These are phyloP conservation scores for Rhodosporidiobolus sp. DNA, from an alignment of 768 basidiomycete genomes.

Conservation along the genomic window DNA sequence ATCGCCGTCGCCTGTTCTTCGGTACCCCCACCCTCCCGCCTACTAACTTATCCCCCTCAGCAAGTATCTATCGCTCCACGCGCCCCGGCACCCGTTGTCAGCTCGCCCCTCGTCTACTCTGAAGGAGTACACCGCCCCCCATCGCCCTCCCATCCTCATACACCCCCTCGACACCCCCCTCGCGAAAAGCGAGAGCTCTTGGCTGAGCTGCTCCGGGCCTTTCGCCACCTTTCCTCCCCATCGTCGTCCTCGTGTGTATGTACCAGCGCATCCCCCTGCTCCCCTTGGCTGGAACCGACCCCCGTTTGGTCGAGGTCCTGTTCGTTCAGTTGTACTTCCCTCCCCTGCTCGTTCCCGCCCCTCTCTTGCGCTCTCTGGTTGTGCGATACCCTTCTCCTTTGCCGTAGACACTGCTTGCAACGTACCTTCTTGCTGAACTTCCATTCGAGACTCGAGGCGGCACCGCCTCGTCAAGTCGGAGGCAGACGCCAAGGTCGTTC, in stretches of 20 bases:
- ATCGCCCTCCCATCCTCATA: no score
- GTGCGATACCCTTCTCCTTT: not conserved
- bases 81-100: not conserved
- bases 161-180: not conserved
- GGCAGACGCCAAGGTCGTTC: not conserved
- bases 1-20: not conserved
- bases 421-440: not conserved
- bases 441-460: no score
- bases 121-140: not conserved
- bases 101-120: constrained; percentile 4
- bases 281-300: not conserved
- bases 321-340: constrained; percentile 10
- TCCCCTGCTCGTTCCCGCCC: not conserved
- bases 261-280: not conserved
- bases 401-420: not conserved
- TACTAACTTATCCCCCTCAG: constrained; percentile 15
- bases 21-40: not conserved
- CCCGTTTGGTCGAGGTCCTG: constrained; percentile 1
- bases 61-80: not conserved
- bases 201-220: constrained; percentile 6
- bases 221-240: not conserved
- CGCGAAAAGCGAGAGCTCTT: constrained; percentile 12
- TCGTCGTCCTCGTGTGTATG: not conserved
- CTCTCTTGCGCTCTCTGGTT: not conserved
- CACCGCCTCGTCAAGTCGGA: no score